These are phyloP conservation scores for Mucor sp. DNA, from an alignment of 371 early-diverging fungal genomes.

Conservation along the genomic window DNA sequence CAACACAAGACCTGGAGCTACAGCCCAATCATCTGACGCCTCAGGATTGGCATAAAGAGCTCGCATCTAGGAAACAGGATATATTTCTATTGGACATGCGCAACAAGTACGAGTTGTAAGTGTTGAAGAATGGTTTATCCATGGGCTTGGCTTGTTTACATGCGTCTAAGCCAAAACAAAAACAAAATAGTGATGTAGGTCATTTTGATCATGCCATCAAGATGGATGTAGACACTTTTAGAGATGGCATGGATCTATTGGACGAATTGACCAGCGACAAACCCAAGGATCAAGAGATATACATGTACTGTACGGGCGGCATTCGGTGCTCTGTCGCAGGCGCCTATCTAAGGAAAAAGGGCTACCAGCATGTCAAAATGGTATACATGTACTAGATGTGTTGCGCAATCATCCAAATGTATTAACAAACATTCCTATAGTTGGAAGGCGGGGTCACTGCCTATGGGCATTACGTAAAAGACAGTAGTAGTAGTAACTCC, in stretches of 20 bases:
- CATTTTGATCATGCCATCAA: conserved; percentile 67
- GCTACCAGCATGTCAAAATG: conserved; percentile 68
- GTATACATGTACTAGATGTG: conserved; percentile 17
- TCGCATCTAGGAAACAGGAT: conserved; percentile 33
- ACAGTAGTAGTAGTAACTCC: conserved; percentile 8
- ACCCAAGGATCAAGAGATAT: conserved; percentile 57
- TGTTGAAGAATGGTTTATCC: not conserved
- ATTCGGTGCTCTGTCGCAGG: conserved; percentile 81
- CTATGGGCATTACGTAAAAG: conserved; percentile 65
- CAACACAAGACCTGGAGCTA: conserved; percentile 51
- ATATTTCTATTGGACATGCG: conserved; percentile 74
- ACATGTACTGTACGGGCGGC: conserved; percentile 87
- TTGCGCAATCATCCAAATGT: not conserved
- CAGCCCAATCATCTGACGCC: conserved; percentile 67
- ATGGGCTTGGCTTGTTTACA: conserved; percentile 4
- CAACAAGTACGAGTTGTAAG: conserved; percentile 76
- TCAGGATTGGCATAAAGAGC: conserved; percentile 65
- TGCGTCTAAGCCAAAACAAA: not conserved
- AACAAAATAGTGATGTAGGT: conserved; percentile 69
- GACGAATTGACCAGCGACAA: conserved; percentile 21
- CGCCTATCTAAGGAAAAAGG: conserved; percentile 66
- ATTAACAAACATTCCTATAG: conserved; percentile 16
- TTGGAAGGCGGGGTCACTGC: conserved; percentile 80
- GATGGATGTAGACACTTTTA: conserved; percentile 77
- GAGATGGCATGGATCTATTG: conserved; percentile 56